Conservation (phyloP, 495 filamentous ascomycete species). For the Annulohypoxylon stygium region DNA sequence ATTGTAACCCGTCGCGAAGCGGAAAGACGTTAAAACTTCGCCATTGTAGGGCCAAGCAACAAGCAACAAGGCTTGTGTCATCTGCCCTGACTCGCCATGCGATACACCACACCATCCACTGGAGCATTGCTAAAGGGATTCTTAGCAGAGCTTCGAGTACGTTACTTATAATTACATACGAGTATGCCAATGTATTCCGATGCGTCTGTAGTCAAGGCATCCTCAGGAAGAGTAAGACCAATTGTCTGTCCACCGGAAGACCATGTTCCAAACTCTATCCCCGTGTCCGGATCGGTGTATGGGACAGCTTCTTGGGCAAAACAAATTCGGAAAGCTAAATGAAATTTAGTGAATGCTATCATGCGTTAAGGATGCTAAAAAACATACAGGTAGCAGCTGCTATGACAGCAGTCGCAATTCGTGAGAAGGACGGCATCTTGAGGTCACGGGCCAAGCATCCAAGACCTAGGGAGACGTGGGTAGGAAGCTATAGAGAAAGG, state of each 20-base stretch:
- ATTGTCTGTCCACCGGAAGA: constrained; percentile 57
- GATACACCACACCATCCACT: constrained; percentile 71
- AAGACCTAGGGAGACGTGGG: constrained; percentile 44
- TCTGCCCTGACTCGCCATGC: constrained; percentile 64
- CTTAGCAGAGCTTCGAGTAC: constrained; percentile 4
- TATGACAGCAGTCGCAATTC: constrained; percentile 50
- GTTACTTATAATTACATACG: constrained; percentile 51
- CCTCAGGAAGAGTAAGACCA: constrained; percentile 68
- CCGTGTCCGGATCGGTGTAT: constrained; percentile 58
- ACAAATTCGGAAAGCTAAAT: constrained; percentile 42
- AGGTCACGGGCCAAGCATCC: constrained; percentile 48
- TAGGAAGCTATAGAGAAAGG: constrained; percentile 23
- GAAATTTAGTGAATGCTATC: constrained; percentile 28
- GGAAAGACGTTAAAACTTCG: constrained; percentile 67
- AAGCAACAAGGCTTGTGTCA: constrained; percentile 70
- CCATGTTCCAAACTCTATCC: constrained; percentile 62
- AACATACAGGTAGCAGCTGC: constrained; percentile 49
- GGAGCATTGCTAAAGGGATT: constrained; percentile 47
- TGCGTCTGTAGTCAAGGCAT: constrained; percentile 63
- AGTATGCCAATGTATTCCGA: constrained; percentile 71
- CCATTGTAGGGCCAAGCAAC: constrained; percentile 68
- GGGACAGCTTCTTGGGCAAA: constrained; percentile 46
- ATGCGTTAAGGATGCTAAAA: background rate
- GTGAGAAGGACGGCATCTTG: constrained; percentile 50
- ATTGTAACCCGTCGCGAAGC: constrained; percentile 70